These are phyloP conservation scores for Clarireedia paspali DNA, from an alignment of 2,329 filamentous ascomycete genomes.

Conservation along the genomic window DNA sequence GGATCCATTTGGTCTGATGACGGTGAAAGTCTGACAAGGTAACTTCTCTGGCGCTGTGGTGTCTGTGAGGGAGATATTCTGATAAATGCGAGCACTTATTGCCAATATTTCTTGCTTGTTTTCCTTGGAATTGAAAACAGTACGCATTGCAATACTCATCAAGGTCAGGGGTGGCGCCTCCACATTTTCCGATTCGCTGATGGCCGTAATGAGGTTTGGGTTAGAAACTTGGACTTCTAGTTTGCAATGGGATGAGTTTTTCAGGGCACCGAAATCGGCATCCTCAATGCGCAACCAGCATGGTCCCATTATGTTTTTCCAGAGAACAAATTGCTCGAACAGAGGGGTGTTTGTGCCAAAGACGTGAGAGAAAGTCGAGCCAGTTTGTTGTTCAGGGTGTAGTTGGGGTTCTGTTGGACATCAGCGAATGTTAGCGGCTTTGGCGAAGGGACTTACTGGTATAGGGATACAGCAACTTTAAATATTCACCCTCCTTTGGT, in stretches of 20 bases:
- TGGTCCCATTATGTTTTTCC: constrained; percentile 98
- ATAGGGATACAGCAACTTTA: constrained; percentile 96
- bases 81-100: constrained; percentile 86
- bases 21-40: constrained; percentile 82
- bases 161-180: constrained; percentile 83
- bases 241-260: constrained; percentile 95
- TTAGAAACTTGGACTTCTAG: constrained; percentile 78
- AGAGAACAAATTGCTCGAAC: constrained; percentile 96
- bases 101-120: constrained; percentile 96
- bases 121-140: constrained; percentile 78
- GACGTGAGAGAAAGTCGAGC: constrained; percentile 87
- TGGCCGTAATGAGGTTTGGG: constrained; percentile 64
- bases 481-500: constrained; percentile 81
- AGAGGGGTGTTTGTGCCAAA: constrained; percentile 90
- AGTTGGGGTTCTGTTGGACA: constrained; percentile 51
- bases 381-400: constrained; percentile 55
- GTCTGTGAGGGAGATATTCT: constrained; percentile 79
- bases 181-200: constrained; percentile 71
- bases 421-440: constrained; percentile 8
- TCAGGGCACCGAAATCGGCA: constrained; percentile 74
- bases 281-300: constrained; percentile 92
- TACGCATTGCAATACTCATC: constrained; percentile 91
- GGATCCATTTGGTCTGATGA: constrained; percentile 72
- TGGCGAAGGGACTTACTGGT: constrained; percentile 46
- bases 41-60: constrained; percentile 84